These are phyloP conservation scores for Fomitopsis betulina DNA, from an alignment of 1,284 basidiomycete species.

Conservation along the genomic window DNA sequence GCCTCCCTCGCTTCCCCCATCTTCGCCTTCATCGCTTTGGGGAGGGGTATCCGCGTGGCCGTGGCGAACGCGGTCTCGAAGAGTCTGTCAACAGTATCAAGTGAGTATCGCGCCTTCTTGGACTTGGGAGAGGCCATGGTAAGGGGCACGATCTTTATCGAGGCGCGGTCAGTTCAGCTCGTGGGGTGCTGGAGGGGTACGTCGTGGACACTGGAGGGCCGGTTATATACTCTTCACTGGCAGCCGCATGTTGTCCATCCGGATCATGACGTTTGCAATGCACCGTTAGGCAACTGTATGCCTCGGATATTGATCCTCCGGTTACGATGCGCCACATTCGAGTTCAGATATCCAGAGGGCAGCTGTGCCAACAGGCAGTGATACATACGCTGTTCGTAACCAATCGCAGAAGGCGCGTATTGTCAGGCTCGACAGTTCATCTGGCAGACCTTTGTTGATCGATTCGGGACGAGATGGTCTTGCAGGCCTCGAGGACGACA, in stretches of 20 bases:
- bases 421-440: neutral
- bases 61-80: conserved; percentile 18
- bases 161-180: neutral
- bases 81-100: conserved; percentile 18
- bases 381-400: too few species aligned
- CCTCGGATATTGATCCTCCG: neutral
- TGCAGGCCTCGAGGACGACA: neutral
- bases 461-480: neutral
- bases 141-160: neutral
- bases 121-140: conserved; percentile 8
- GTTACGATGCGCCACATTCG: too few species aligned
- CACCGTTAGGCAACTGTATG: neutral
- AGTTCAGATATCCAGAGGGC: too few species aligned
- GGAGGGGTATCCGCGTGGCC: conserved; percentile 4
- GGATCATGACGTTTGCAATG: neutral
- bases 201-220: neutral
- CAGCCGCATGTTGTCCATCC: neutral
- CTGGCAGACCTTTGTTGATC: neutral
- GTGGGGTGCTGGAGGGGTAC: neutral
- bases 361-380: too few species aligned
- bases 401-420: too few species aligned
- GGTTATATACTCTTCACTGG: neutral
- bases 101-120: conserved; percentile 16
- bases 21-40: neutral
- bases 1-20: neutral